Evolutionary conservation across 2,329 filamentous ascomycete species (phyloP), one percentile per base, ranked within the genome.

Genomic region (Trichoderma citrinoviride): DNA sequence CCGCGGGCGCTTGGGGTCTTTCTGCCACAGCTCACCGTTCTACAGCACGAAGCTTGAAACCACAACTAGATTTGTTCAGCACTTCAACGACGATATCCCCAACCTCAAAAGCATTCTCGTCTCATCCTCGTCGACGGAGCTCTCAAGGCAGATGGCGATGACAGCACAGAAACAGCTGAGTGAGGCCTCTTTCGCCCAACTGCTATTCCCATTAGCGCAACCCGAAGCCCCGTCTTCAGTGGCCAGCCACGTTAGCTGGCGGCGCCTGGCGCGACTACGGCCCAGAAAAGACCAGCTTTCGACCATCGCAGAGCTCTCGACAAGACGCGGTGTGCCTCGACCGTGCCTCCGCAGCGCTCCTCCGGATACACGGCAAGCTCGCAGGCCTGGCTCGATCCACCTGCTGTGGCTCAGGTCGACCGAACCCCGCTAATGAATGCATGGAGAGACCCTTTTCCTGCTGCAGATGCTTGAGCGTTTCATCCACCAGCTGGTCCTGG

Each of bases 281-380:
- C 41, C 29, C 49, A 19, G 53, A 29, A 33, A 37, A 37, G 47
- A 40, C 57, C 33, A 44, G 23, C 21, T 14, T 37, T 14, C 33
- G 12, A 37, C 33, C 33, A 53, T n/a, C 40, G 23, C 33, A 23
- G 41, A 46, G 19, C 23, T 25, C 19, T 33, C 33, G 40, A 46
- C 49, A 46, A 44, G 40, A 54, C 60, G 41, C 55, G 60, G 49
- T 62, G 49, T 46, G 57, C 47, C 41, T 33, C 27, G 33, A 6
- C 14, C 17, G 25, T 43, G 41, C 41, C 49, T 52, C 49, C 49
- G 49, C 49, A 52, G 47, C 57, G 14, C 57, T 53, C 57, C 57
- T 61, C 47, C 57, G 47, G 57, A 61, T 52, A 61, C 57, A 52
- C 57, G 57, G 60, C 60, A 62, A 62, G 40, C 37, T 62, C n/a